Evolutionary conservation across 768 basidiomycete species (phyloP), one percentile per base, ranked within the genome.

Genomic region (Mrakia blollopis): DNA sequence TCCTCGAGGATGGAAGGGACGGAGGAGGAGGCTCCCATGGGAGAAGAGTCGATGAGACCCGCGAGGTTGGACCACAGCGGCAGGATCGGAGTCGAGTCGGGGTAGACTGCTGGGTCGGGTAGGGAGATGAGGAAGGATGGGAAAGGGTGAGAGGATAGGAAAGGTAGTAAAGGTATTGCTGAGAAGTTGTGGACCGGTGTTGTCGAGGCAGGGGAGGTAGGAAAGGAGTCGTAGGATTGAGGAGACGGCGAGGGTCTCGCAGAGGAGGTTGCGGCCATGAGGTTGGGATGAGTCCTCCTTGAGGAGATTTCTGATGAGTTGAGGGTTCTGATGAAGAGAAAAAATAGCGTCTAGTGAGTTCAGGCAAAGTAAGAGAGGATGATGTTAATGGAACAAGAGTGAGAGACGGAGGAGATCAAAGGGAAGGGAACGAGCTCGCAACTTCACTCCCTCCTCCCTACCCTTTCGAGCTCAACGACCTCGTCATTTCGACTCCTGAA

Each of bases 41-140:
- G 54, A 9, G 57, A 28, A 32, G n/a, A 35, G 72, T 61, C 10
- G 52, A 72, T 18, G 21, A 72, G 35, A 2, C 44, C 72, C 2
- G 72, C 72, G n/a, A 52, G 8, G 52, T 72, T 72, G 47, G 30
- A 18, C 72, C 72, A 72, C 1, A 72, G 18, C 9, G 52, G 72
- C 11, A 39, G 28, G 25, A 72, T 25, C 5, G 65, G 65, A 10
- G 65, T 9, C 6, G 65, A 41, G 10, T 23, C 21, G 2, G 72
- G 52, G 25, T 57, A 39, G 21, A 50, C 18, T 23, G 52, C 16
- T 16, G 32, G 23, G 37, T 54, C 25, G 0, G 72, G 32, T 5
- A 35, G 35, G 39, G 25, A 16, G 28, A 60, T 41, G 4, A 72
- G 32, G 47, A 72, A 25, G 32, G 72, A 57, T 25, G 72, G 72